Base-by-base conservation (phyloP, 768 basidiomycete species). In the Mrakia gelida region DNA sequence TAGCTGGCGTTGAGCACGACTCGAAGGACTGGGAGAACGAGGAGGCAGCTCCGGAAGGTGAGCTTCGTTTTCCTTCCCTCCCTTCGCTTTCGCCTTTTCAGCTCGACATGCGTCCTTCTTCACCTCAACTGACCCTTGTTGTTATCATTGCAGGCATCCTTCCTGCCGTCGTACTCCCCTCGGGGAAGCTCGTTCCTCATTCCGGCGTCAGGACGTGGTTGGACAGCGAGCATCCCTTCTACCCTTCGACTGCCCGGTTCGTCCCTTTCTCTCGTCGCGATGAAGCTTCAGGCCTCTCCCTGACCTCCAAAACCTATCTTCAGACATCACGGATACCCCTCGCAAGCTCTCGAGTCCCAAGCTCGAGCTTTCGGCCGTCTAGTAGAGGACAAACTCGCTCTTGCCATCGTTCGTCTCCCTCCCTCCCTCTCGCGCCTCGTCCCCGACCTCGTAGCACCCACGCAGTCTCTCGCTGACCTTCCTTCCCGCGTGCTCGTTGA, bases 341-440 rank as follows among this genome's bases (percentile, higher is more conserved):
- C 71, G 7, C 34, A 28, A 13, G 41, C 62, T 15, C 52, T 68
- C 30, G 72, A 65, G 52, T 32, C 38, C 13, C 71, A 78, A 61
- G 77, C 77, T 18, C 72, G 61, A 45, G 52, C 72, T 15, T 78
- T 78, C 52, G 77, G 77, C n/a, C 77, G 77, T 13, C 67, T 78
- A 9, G 62, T 67, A 9, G 73, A 73, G 21, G 59, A 72, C 21
- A 54, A 72, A 38, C 45, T 78, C 62, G 52, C 62, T 30, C 77
- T 71, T 5, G 77, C 77, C 5, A 73, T 49, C 54, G 71, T 73
- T 23, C 45, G 71, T 73, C 49, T 34, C 45, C 41, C 71, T 52
- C 26, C 28, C 45, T 34, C 4, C n/a, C n/a, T 9, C 49, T 21
- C 18, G 28, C 11, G 30, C 28, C 49, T 28, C 49, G n/a, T 30